Conservation (phyloP, 2,329 filamentous ascomycete genomes). For the Alternaria hordeiaustralica region DNA sequence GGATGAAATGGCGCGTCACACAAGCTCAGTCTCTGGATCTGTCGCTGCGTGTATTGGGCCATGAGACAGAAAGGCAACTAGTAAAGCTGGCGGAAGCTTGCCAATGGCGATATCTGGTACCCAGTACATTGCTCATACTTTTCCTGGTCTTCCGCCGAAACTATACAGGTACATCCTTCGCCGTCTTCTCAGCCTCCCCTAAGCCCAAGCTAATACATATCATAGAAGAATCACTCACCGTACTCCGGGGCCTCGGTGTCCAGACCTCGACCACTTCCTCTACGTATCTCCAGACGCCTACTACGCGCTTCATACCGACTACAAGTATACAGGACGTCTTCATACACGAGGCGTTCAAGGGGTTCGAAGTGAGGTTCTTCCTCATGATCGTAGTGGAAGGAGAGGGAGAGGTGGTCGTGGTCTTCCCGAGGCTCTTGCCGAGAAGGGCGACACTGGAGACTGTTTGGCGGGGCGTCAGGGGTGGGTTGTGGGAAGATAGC, state of each 20-base stretch:
- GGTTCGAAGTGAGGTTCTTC: constrained; percentile 90
- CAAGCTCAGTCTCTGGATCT: constrained; percentile 1
- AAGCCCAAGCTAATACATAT: constrained; percentile 26
- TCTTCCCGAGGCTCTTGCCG: constrained; percentile 85
- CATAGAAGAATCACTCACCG: constrained; percentile 80
- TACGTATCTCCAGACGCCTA: constrained; percentile 68
- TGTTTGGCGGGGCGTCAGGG: constrained; percentile 86
- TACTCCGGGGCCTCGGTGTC: constrained; percentile 86
- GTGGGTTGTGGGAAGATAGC: constrained; percentile 76
- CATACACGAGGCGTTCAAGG: constrained; percentile 92
- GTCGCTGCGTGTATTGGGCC: constrained; percentile 10
- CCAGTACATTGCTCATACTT: constrained; percentile 48
- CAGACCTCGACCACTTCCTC: constrained; percentile 79
- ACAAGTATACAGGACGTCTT: constrained; percentile 91
- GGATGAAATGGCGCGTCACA: constrained; percentile 32
- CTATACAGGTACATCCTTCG: constrained; percentile 56
- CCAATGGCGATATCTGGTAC: constrained; percentile 52
- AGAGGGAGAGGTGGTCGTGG: constrained; percentile 88
- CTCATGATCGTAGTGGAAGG: constrained; percentile 88
- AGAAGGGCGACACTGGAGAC: constrained; percentile 76
- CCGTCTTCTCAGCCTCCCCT: neutral
- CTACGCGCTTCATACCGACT: constrained; percentile 84
- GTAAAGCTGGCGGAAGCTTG: constrained; percentile 48
- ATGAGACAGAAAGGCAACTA: constrained; percentile 22
- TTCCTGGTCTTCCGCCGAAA: constrained; percentile 56